Base-by-base conservation (phyloP, 768 basidiomycete species). In the Porphyrellus cyaneotinctus region DNA sequence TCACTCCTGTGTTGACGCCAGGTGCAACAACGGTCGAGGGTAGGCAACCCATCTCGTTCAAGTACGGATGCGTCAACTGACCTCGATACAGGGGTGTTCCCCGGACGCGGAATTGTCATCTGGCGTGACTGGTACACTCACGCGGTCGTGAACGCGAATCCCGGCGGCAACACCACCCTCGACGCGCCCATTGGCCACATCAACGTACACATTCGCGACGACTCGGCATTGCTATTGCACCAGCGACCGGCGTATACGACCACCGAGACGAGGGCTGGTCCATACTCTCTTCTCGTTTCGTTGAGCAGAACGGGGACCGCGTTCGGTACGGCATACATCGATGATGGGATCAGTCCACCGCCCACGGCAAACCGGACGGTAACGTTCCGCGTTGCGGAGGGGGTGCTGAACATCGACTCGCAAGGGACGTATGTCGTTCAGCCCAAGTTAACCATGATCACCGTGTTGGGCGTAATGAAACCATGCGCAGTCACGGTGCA, bases 101-200 rank as follows among this genome's bases (percentile, higher is more conserved):
- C 84, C 22, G 84, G 84, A 5, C 70, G 77, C 48, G 79, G 80
- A 17, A 58, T 64, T 17, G 76, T 79, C 14, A 72, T 75, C 52
- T 88, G 84, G 84, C 77, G 84, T 32, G 84, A 87, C 64, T 86
- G 82, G 83, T 85, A 81, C 63, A 84, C 81, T 0, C 83, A 85
- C 58, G 75, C 78, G 14, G 72, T 73, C 35, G 75, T 83, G 17
- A 69, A 82, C 26, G 65, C 73, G 9, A 63, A 69, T 4, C 36
- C 65, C 4, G 74, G 75, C 22, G 65, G 63, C 20, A 69, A 71
- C 42, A 76, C 74, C 5, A 80, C 78, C 13, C 74, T 88, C 35
- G 60, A 72, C 20, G 84, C 85, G 1, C 86, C 86, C 4, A 77
- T 90, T 10, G 76, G 82, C 7, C 83, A 87, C 61, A 88, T 90